phyloP scores from a whole-genome alignment of 257 asterid species.

The Petunia secreta region DNA sequence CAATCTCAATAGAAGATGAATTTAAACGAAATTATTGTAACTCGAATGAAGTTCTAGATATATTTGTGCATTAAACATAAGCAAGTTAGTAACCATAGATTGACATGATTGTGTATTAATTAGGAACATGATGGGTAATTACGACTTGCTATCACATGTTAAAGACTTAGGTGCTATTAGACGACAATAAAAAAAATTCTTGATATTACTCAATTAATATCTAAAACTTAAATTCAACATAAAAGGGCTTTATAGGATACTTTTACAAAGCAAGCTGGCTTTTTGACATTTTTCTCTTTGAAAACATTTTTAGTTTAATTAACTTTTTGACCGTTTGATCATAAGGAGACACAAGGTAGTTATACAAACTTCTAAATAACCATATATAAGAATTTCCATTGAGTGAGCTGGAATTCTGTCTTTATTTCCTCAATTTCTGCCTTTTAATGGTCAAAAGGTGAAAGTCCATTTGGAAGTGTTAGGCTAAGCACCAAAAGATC shows the following conservation, averaged over 20 bases:
- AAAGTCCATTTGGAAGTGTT: slow-evolving; percentile 21
- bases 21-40: no score
- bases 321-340: slow-evolving; percentile 15
- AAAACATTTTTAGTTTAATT: background rate
- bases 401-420: background rate
- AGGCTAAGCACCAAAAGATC: slow-evolving; percentile 14
- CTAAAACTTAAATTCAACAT: no score
- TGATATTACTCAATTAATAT: no score
- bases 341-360: background rate
- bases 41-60: no score
- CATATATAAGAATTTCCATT: background rate
- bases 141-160: no score
- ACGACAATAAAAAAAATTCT: no score
- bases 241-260: background rate
- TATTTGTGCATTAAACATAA: no score
- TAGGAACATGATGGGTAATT: no score
- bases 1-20: no score
- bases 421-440: slow-evolving; percentile 2
- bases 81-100: no score
- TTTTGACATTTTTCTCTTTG: background rate
- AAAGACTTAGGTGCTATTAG: no score
- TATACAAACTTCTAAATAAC: slow-evolving; percentile 6
- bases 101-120: no score
- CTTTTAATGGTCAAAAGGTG: slow-evolving; percentile 6
- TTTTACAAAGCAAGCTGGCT: background rate